Evolutionary conservation across 345 rosid genomes (phyloP).

Genomic region (Syzygium aromaticum): DNA sequence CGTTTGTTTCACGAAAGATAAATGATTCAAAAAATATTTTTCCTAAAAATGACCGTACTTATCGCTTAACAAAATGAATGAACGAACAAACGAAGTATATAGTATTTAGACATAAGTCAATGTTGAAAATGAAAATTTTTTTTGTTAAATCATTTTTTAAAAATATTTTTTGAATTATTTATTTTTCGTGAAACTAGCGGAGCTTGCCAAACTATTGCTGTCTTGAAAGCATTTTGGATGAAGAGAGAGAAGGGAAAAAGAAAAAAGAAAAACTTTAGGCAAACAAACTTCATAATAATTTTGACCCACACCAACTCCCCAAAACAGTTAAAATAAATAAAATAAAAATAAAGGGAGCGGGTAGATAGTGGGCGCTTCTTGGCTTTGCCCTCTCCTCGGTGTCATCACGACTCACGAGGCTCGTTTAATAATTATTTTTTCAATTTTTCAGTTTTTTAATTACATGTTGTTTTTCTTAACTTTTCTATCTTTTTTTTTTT

Average conservation of each 20-base stretch:
- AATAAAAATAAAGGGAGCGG: not conserved
- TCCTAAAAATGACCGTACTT: not conserved
- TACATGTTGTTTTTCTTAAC: not conserved
- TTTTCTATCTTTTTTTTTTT: not conserved
- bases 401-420: not conserved
- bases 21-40: not conserved
- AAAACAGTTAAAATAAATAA: not conserved
- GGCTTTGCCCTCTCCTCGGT: not conserved
- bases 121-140: no score
- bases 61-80: not conserved
- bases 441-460: not conserved
- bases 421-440: not conserved
- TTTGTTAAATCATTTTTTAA: no score
- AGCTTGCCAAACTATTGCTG: not conserved
- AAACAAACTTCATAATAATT: not conserved
- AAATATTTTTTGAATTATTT: no score
- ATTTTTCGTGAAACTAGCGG: no score
- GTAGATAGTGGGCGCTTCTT: not conserved
- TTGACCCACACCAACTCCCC: not conserved
- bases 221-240: not conserved
- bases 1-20: not conserved
- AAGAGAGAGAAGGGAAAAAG: not conserved
- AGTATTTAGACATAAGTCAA: no score
- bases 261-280: not conserved
- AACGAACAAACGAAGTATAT: no score